Conservation (phyloP, 2,329 filamentous ascomycete genomes). For the Talaromyces funiculosus region DNA sequence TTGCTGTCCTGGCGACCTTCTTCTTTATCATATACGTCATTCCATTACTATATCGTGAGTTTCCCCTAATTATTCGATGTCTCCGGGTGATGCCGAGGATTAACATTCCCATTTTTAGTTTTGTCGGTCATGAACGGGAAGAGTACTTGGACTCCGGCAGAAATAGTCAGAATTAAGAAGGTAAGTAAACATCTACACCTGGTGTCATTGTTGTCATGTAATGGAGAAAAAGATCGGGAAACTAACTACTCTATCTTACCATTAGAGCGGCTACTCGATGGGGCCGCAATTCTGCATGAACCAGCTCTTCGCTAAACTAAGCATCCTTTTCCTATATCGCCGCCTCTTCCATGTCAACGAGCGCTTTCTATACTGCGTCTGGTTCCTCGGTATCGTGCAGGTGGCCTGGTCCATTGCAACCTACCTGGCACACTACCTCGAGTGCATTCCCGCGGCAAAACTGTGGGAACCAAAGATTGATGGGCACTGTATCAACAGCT, state of each 20-base stretch:
- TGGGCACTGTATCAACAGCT: constrained; percentile 6
- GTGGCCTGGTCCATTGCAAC: constrained; percentile 7
- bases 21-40: constrained; percentile 10
- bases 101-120: neutral
- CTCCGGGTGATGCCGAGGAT: neutral
- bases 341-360: constrained; percentile 7
- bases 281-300: constrained; percentile 11
- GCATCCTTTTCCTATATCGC: constrained; percentile 8
- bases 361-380: constrained; percentile 5
- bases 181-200: neutral
- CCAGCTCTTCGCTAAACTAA: constrained; percentile 12
- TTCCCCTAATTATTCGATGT: neutral
- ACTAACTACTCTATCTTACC: neutral
- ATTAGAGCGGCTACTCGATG: constrained; percentile 7
- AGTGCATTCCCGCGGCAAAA: constrained; percentile 6
- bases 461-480: neutral
- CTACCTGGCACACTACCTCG: constrained; percentile 7
- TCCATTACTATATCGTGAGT: constrained; percentile 9
- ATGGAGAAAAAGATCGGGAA: neutral
- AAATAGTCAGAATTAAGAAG: constrained; percentile 10
- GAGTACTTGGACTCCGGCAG: neutral
- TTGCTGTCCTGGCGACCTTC: constrained; percentile 5
- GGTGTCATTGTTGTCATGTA: neutral
- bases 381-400: constrained; percentile 3
- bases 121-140: constrained; percentile 8